Percentiles rank a stretch among this genome's conserved stretches.
These are phyloP conservation scores for Hymenochaete sp. DNA, from an alignment of 1,284 basidiomycete genomes.

Conservation along the genomic window DNA sequence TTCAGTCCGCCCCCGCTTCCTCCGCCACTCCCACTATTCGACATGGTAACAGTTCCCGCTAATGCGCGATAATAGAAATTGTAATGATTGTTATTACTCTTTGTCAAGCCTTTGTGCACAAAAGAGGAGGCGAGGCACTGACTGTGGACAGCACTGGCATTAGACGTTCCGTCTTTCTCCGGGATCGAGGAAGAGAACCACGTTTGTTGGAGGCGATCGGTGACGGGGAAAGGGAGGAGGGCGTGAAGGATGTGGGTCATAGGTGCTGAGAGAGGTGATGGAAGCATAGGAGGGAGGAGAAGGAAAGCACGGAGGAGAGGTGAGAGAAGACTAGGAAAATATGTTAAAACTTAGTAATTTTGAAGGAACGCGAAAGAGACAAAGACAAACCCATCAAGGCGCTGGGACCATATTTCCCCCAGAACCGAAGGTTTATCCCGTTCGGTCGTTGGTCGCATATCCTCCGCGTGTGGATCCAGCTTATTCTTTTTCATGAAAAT, in stretches of 20 bases:
- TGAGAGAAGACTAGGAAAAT: conserved; percentile 39
- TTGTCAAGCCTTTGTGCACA: too few species aligned
- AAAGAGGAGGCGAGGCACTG: too few species aligned
- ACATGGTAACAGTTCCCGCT: too few species aligned
- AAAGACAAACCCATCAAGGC: conserved; percentile 51
- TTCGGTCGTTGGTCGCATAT: conserved; percentile 4
- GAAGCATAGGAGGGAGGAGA: conserved; percentile 47
- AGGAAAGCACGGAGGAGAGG: conserved; percentile 57
- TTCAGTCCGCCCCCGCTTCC: too few species aligned
- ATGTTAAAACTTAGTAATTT: too few species aligned
- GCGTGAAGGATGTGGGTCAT: conserved; percentile 68
- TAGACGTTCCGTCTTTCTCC: too few species aligned
- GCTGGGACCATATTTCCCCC: conserved; percentile 25
- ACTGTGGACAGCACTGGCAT: too few species aligned
- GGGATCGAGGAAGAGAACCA: too few species aligned
- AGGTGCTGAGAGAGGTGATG: conserved; percentile 54
- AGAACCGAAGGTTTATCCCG: conserved; percentile 15
- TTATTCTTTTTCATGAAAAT: conserved; percentile 12
- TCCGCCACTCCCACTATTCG: too few species aligned
- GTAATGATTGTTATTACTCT: too few species aligned
- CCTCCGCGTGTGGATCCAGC: conserved; percentile 28
- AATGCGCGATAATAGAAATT: too few species aligned
- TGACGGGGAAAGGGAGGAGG: conserved; percentile 63
- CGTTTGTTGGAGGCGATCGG: conserved; percentile 39
- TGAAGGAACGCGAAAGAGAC: neutral